Base-by-base conservation (phyloP, 331 rosid genomes). In the Spiraea crenata region DNA sequence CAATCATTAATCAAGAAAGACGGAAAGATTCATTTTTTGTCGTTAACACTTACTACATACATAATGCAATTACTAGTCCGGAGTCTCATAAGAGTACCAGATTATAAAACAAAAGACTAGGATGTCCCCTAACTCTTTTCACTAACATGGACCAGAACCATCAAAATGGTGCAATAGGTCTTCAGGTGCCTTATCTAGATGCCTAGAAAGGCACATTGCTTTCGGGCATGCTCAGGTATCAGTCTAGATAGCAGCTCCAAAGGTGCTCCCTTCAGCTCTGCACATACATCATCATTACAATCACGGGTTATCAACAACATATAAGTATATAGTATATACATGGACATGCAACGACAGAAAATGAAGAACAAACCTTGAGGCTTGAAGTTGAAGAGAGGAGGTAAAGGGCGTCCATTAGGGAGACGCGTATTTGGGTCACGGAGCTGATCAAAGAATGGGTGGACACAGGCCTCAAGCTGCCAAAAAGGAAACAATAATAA, bases 351-450 rank as follows among this genome's bases (percentile, higher is more conserved):
- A 17, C 31, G 7, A 34, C 3, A 69, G 48, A 25, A 25, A 19
- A 41, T 31, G 66, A 57, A 57, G 70, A 74, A 7, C 52, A 63
- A 55, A 89, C 95, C 88, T 74, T 84, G 91, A 69, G 89, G 84
- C 75, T 81, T 89, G 76, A 86, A 86, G 82, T 86, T 89, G 81
- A 89, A 86, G 49, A 89, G 87, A 7, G 92, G 83, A 3, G 92
- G 95, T 77, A 89, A 55, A 44, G 85, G 85, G 20, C 85, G 88
- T 14, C 95, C 95, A 1, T 82, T 79, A 2, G 95, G 86, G 39
- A 89, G 89, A 40, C 84, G 91, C 15, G 86, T 41, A 57, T 51
- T 86, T 41, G 86, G 84, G 57, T 89, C 88, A 2, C 95, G 91
- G 60, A 89, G 91, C 57, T 89, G 89, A 62, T 89, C 76, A 25